Percentiles rank a stretch among this genome's conserved stretches.
phyloP scores from a whole-genome alignment of 495 filamentous ascomycete genomes.

The Astrothelium macrocarpum region DNA sequence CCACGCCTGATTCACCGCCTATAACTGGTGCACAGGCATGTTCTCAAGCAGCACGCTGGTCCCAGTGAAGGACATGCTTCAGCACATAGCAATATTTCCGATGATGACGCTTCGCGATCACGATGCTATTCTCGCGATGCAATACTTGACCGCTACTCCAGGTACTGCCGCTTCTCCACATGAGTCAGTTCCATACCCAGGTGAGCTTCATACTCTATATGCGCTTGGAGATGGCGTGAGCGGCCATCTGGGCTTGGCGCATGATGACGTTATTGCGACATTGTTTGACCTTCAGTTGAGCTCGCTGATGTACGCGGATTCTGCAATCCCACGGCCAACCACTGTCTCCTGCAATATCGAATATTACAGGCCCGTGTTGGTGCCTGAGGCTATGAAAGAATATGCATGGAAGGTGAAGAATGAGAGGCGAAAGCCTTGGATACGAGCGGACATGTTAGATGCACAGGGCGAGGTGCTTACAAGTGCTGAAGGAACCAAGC shows the following conservation, averaged over 20 bases:
- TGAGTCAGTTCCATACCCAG: not conserved
- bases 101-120: not conserved
- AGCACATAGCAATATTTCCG: not conserved
- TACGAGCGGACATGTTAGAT: too few relatives aligned
- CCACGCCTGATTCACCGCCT: not conserved
- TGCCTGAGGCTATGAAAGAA: too few relatives aligned
- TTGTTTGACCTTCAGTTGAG: not conserved
- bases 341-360: too few relatives aligned
- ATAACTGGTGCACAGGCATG: not conserved
- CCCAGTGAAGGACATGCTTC: not conserved
- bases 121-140: not conserved
- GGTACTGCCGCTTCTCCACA: not conserved
- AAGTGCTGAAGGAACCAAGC: too few relatives aligned
- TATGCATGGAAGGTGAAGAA: too few relatives aligned
- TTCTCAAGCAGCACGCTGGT: not conserved
- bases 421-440: too few relatives aligned
- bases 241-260: not conserved
- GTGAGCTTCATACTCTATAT: not conserved
- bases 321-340: not conserved
- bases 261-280: not conserved
- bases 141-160: not conserved
- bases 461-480: too few relatives aligned
- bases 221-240: not conserved
- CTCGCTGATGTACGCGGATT: not conserved
- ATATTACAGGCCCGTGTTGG: too few relatives aligned